Conservation (phyloP, 2,329 filamentous ascomycete species). For the Cordyceps cicadae region DNA sequence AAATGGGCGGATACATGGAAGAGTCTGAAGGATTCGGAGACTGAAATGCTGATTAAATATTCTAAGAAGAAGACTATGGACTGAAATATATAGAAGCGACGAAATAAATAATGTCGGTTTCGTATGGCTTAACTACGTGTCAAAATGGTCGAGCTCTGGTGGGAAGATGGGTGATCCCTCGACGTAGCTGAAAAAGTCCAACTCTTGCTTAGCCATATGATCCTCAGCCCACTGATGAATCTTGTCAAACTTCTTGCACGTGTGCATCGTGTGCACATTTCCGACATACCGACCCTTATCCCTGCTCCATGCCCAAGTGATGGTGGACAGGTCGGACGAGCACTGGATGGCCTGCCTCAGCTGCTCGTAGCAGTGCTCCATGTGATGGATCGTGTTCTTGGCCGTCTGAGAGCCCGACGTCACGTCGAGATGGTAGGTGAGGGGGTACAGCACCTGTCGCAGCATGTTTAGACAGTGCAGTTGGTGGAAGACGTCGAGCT, state of each 20-base stretch:
- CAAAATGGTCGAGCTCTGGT: neutral
- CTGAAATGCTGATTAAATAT: slow-evolving; percentile 18
- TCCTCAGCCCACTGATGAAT: slow-evolving; percentile 41
- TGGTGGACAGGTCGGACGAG: slow-evolving; percentile 44
- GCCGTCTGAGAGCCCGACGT: slow-evolving; percentile 39
- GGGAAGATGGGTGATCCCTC: slow-evolving; percentile 13
- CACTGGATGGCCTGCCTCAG: slow-evolving; percentile 45
- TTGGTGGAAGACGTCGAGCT: slow-evolving; percentile 48
- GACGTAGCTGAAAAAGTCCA: slow-evolving; percentile 13
- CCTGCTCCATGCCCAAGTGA: slow-evolving; percentile 41
- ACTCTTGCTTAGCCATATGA: slow-evolving; percentile 9
- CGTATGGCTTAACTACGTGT: too few relatives aligned
- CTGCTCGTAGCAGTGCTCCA: slow-evolving; percentile 48
- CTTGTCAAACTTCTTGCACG: slow-evolving; percentile 44
- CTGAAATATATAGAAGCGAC: neutral
- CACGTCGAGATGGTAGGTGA: slow-evolving; percentile 32
- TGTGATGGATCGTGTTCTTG: slow-evolving; percentile 20
- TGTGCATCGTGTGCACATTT: slow-evolving; percentile 43
- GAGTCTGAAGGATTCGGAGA: slow-evolving; percentile 15
- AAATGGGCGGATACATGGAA: slow-evolving; percentile 14
- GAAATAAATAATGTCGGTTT: neutral
- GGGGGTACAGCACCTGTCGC: slow-evolving; percentile 39
- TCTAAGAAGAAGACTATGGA: slow-evolving; percentile 14
- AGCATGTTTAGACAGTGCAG: slow-evolving; percentile 41
- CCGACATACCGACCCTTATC: slow-evolving; percentile 41